These are phyloP conservation scores for Trametes maxima DNA, from an alignment of 768 basidiomycete species.

Conservation along the genomic window DNA sequence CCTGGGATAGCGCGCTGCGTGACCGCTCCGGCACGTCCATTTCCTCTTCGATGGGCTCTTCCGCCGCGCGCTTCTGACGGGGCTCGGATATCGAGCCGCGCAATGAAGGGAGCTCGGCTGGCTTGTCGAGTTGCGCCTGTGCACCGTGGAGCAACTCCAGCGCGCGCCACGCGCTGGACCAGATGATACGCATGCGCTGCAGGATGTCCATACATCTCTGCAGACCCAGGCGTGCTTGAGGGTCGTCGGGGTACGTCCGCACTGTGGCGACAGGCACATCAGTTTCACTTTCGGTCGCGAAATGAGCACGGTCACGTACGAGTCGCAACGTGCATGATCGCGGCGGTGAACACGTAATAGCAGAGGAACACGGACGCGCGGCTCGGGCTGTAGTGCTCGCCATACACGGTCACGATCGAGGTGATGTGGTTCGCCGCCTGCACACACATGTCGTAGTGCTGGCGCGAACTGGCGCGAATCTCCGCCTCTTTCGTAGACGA, in stretches of 20 bases:
- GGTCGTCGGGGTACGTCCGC: slow-evolving; percentile 63
- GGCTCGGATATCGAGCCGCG: slow-evolving; percentile 29
- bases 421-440: slow-evolving; percentile 81
- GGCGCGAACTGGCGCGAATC: slow-evolving; percentile 54
- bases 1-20: slow-evolving; percentile 13
- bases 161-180: slow-evolving; percentile 79
- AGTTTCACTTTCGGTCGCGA: neutral
- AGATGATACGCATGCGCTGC: slow-evolving; percentile 63
- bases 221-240: slow-evolving; percentile 67
- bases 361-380: slow-evolving; percentile 70
- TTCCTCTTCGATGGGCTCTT: slow-evolving; percentile 41
- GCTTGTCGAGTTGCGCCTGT: slow-evolving; percentile 40
- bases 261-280: slow-evolving; percentile 41
- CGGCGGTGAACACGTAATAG: slow-evolving; percentile 80
- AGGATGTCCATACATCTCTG: slow-evolving; percentile 69
- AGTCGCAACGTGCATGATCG: slow-evolving; percentile 76
- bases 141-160: slow-evolving; percentile 71
- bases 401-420: slow-evolving; percentile 62
- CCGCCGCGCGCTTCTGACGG: slow-evolving; percentile 62
- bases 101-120: neutral
- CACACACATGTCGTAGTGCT: slow-evolving; percentile 73
- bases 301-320: slow-evolving; percentile 39
- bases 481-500: slow-evolving; percentile 50
- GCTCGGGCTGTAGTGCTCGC: slow-evolving; percentile 61
- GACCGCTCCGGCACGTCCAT: slow-evolving; percentile 7